Evolutionary conservation across 305 asterid genomes (phyloP), one percentile per base, ranked within the genome.

Genomic region (Ruellia speciosa): DNA sequence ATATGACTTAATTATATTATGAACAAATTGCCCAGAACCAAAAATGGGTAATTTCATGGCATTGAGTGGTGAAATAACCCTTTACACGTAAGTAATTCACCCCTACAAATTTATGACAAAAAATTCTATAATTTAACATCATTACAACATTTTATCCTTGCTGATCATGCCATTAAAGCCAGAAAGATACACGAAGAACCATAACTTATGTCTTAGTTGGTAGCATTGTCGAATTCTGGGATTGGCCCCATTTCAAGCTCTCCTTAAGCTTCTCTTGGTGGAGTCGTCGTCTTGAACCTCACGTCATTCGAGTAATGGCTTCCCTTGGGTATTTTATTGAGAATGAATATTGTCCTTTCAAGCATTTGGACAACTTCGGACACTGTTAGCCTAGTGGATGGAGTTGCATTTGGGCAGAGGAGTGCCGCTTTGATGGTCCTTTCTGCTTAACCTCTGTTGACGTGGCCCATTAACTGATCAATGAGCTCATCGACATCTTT

Each of bases 341-440:
- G 93, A 60, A 84, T 52, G 3, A 6, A 62, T 67, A 62, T 75
- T 63, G 71, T 66, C 4, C 86, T 95, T 69, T 90, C 95, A 0
- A 90, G 90, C 86, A 90, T 88, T 54, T 74, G 77, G 34, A 88
- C 93, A 0, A 75, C 93, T 74, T 85, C 94, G 0, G 95, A 67
- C 98, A 90, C 88, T 0, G 79, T 64, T 6, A 96, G 98, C 84
- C 98, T 71, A 13, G 80, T 53, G 0, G 96, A 81, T 4, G 96
- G 84, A 41, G 94, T 76, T 12, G 84, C 76, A 58, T 79, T 79
- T 19, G 95, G 82, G 83, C 98, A 90, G 69, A 81, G 64, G 7
- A 88, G 70, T 31, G 94, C 90, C 46, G 85, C 70, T 76, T 77
- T 86, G 57, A 82, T 79, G 59, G 75, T 51, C 67, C 75, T 78